phyloP scores from a whole-genome alignment of 2,329 filamentous ascomycete genomes.

The Corinectria fuckeliana region DNA sequence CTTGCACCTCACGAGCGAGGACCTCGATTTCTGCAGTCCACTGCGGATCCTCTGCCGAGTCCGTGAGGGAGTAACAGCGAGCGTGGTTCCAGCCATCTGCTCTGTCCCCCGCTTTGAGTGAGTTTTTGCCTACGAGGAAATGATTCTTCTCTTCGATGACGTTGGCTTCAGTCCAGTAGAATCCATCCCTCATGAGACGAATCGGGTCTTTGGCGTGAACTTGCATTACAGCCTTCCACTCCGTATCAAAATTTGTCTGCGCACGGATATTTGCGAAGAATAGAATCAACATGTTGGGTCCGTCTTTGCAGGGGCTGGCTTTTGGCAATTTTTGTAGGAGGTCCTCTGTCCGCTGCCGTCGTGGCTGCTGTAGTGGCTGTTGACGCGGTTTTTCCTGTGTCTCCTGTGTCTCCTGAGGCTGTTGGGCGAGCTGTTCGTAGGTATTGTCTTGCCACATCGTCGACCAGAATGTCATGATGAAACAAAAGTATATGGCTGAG shows the following conservation, averaged over 20 bases:
- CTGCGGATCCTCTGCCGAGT: not conserved
- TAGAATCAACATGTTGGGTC: not conserved
- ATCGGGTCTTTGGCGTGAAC: not conserved
- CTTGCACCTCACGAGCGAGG: not conserved
- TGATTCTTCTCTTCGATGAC: not conserved
- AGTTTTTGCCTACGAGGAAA: not conserved
- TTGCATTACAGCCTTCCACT: not conserved
- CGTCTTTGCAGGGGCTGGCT: not conserved
- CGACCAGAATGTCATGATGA: no score
- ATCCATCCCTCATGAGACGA: not conserved
- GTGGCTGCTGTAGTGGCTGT: not conserved
- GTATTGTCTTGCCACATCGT: no score
- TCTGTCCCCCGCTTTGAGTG: not conserved
- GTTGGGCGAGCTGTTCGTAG: not conserved
- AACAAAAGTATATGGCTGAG: no score
- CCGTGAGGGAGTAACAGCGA: not conserved
- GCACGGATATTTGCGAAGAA: not conserved
- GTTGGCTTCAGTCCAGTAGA: not conserved
- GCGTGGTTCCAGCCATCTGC: not conserved
- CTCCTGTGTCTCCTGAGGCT: no score
- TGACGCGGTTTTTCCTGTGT: not conserved
- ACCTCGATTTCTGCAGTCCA: not conserved
- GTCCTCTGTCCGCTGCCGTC: not conserved
- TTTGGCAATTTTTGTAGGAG: not conserved
- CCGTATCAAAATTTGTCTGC: not conserved